Conservation (phyloP, 2,329 filamentous ascomycete species). For the Ceratocystiopsis brevicomis region DNA sequence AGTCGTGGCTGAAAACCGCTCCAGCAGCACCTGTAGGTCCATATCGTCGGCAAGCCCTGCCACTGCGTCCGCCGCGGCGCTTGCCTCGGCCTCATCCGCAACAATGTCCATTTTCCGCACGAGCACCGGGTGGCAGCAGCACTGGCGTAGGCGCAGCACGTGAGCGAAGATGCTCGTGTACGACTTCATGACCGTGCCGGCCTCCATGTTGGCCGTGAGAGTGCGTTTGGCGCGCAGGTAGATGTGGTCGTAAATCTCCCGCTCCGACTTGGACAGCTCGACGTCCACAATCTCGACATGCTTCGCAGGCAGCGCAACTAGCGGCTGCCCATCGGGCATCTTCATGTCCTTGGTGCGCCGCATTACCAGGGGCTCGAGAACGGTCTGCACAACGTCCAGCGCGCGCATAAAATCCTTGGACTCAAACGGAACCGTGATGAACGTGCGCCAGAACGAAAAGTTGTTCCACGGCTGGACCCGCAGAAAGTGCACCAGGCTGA, state of each 20-base stretch:
- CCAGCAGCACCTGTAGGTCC: slow-evolving; percentile 74
- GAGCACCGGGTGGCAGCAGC: slow-evolving; percentile 81
- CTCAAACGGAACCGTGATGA: slow-evolving; percentile 94
- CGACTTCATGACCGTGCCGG: slow-evolving; percentile 82
- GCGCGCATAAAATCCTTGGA: slow-evolving; percentile 86
- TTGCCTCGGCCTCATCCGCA: slow-evolving; percentile 73
- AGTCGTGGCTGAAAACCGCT: slow-evolving; percentile 57
- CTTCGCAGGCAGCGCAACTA: slow-evolving; percentile 69
- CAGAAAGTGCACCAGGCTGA: slow-evolving; percentile 80
- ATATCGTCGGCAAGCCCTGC: slow-evolving; percentile 85
- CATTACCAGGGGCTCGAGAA: slow-evolving; percentile 87
- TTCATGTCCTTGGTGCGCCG: slow-evolving; percentile 96
- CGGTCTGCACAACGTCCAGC: slow-evolving; percentile 90
- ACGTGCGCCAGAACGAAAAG: slow-evolving; percentile 98
- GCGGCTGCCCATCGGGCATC: slow-evolving; percentile 55
- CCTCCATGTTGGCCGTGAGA: slow-evolving; percentile 72
- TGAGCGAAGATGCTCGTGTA: slow-evolving; percentile 97
- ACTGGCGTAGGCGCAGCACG: slow-evolving; percentile 78
- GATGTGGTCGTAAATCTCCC: slow-evolving; percentile 84
- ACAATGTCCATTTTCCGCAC: slow-evolving; percentile 72
- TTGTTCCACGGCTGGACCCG: slow-evolving; percentile 96
- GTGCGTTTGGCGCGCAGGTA: slow-evolving; percentile 65
- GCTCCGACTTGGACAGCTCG: slow-evolving; percentile 66
- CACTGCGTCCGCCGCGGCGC: slow-evolving; percentile 54
- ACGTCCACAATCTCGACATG: slow-evolving; percentile 73